These are phyloP conservation scores for Rhizopogon vinicolor DNA, from an alignment of 768 basidiomycete species.

Conservation along the genomic window DNA sequence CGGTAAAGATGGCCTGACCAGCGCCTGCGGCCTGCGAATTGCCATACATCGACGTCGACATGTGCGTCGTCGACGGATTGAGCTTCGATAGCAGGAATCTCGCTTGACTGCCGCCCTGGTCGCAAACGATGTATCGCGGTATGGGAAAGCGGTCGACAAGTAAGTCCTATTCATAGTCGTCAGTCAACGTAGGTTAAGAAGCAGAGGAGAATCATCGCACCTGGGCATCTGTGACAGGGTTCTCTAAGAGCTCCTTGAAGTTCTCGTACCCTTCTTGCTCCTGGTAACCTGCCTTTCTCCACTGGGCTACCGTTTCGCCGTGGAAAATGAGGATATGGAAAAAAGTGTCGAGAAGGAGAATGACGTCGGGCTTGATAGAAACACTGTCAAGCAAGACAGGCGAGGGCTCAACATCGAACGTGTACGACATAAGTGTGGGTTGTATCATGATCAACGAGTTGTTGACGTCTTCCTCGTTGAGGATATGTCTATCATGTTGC, in stretches of 20 bases:
- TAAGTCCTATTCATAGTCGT: constrained; percentile 59
- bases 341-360: constrained; percentile 96
- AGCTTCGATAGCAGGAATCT: constrained; percentile 96
- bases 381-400: constrained; percentile 96
- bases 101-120: constrained; percentile 96
- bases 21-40: constrained; percentile 55
- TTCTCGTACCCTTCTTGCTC: constrained; percentile 99
- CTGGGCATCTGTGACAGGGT: constrained; percentile 86
- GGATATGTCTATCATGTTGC: constrained; percentile 61
- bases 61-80: constrained; percentile 97
- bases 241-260: constrained; percentile 88
- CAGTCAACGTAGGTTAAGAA: not conserved
- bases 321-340: constrained; percentile 99
- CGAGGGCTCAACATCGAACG: constrained; percentile 85
- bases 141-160: constrained; percentile 95
- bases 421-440: constrained; percentile 98
- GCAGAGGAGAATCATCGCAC: constrained; percentile 30
- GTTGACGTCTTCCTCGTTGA: constrained; percentile 98
- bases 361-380: constrained; percentile 95
- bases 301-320: constrained; percentile 93
- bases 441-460: constrained; percentile 99
- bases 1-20: constrained; percentile 96
- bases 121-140: constrained; percentile 96
- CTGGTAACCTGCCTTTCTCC: constrained; percentile 98
- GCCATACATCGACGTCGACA: constrained; percentile 91